These are phyloP conservation scores for Penicillium taxi DNA, from an alignment of 495 filamentous ascomycete species.

Conservation along the genomic window DNA sequence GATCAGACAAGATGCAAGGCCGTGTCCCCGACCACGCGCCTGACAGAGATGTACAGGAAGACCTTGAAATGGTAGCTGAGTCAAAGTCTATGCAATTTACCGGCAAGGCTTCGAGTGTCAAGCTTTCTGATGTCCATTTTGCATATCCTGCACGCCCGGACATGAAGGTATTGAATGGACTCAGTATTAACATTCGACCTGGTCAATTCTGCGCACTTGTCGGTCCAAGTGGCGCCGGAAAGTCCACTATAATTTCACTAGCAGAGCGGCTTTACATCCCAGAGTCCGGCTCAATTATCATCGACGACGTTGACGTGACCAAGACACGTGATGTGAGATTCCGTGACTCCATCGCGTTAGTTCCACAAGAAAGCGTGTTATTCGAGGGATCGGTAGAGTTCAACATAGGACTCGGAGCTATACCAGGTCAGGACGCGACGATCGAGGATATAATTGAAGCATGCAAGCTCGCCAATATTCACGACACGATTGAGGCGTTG, in stretches of 20 bases:
- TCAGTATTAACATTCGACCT: conserved; percentile 47
- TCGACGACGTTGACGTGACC: conserved; percentile 39
- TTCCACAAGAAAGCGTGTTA: conserved; percentile 48
- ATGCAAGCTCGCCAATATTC: conserved; percentile 51
- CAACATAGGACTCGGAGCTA: conserved; percentile 47
- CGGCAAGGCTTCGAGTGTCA: conserved; percentile 29
- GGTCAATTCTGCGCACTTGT: conserved; percentile 54
- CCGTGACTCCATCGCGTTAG: conserved; percentile 44
- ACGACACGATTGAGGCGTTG: conserved; percentile 47
- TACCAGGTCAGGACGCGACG: conserved; percentile 31
- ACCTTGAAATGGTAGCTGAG: conserved; percentile 14
- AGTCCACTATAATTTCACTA: conserved; percentile 53
- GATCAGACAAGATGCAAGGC: conserved; percentile 29
- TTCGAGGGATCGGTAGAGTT: conserved; percentile 48
- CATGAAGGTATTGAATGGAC: conserved; percentile 42
- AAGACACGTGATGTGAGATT: conserved; percentile 26
- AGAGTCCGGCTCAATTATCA: conserved; percentile 29
- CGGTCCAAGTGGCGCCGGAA: conserved; percentile 54
- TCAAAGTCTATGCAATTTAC: conserved; percentile 4
- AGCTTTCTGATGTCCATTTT: conserved; percentile 49
- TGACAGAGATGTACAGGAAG: neutral
- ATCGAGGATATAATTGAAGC: conserved; percentile 47
- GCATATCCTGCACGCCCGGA: conserved; percentile 53
- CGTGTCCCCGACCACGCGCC: conserved; percentile 3
- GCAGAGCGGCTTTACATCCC: conserved; percentile 53